These are phyloP conservation scores for Cordyceps javanica DNA, from an alignment of 2,329 filamentous ascomycete genomes.

Conservation along the genomic window DNA sequence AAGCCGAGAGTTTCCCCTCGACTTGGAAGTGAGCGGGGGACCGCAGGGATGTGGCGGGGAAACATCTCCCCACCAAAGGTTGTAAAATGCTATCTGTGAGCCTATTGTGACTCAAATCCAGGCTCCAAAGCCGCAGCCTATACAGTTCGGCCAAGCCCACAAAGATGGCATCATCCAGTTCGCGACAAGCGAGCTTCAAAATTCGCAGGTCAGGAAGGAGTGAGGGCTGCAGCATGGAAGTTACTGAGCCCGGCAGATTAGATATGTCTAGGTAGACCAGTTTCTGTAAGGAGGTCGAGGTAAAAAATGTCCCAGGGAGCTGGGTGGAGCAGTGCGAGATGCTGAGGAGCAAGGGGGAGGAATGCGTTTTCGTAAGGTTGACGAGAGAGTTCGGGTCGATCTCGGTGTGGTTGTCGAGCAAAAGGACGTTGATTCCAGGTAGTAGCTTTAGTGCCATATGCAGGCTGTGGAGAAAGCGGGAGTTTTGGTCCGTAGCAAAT, in stretches of 20 bases:
- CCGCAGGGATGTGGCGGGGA: constrained; percentile 27
- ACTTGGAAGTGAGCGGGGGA: constrained; percentile 33
- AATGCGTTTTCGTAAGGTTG: constrained; percentile 13
- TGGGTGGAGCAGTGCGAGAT: constrained; percentile 34
- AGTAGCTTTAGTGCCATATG: constrained; percentile 32
- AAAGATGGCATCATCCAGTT: constrained; percentile 35
- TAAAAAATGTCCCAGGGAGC: constrained; percentile 36
- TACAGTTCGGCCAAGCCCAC: constrained; percentile 28
- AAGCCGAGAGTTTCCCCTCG: constrained; percentile 38
- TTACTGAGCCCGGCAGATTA: constrained; percentile 39
- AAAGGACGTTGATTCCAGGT: constrained; percentile 38
- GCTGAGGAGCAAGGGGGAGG: constrained; percentile 37
- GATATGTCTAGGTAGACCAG: constrained; percentile 51
- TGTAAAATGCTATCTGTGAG: constrained; percentile 41
- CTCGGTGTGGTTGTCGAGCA: constrained; percentile 42
- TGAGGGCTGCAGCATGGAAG: constrained; percentile 26
- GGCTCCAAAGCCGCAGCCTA: constrained; percentile 45
- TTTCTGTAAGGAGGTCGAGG: constrained; percentile 27
- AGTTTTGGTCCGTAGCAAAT: constrained; percentile 34
- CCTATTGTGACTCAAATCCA: constrained; percentile 48
- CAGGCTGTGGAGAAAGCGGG: constrained; percentile 30
- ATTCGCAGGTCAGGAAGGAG: constrained; percentile 43
- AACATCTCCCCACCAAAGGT: constrained; percentile 23
- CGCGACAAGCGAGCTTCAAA: constrained; percentile 42
- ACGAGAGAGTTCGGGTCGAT: constrained; percentile 36